Base-by-base conservation (phyloP, 495 filamentous ascomycete species). In the Tricharina praecox region DNA sequence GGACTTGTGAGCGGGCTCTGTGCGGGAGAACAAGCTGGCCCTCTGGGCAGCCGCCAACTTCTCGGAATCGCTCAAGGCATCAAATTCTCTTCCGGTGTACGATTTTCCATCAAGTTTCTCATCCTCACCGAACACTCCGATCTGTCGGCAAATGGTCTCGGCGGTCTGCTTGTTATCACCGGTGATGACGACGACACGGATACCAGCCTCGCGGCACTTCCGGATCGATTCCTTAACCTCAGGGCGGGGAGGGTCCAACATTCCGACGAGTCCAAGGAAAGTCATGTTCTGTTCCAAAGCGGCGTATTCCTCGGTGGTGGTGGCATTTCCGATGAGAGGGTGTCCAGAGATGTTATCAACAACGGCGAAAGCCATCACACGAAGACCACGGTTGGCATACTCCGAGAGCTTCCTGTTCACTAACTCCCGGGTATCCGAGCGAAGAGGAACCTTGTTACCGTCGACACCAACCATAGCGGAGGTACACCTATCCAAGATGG, bases 161-260 rank as follows among this genome's bases (percentile, higher is more conserved):
- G 92, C 92, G 0, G 92, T 99, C 67, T 88, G 90, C 56, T 79
- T 85, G 63, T 93, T 96, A 65, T 99, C 92, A 54, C 92, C 92
- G 24, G 92, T 99, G 60, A 99, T 93, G 38, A 99, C 92, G 56
- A 99, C 80, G 26, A 99, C 87, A 28, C 92, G 80, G 54, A 99
- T 94, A 52, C 92, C 92, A 53, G 92, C 92, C 47, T 81, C 77
- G 54, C 77, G 81, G 64, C 92, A 96, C 63, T 86, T 83, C 57
- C 70, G 70, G 59, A 99, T 93, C 20, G 90, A 84, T 34, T 68
- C 73, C 35, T 79, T 71, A 16, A 95, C 92, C 63, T 99, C 92
- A n/a, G 82, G 81, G 38, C 92, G 85, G 58, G 92, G 90, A 37
- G 92, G 92, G 62, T 99, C 92, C 53, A 95, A 72, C 92, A 99